Conservation (phyloP, 495 filamentous ascomycete genomes). For the Xylaria acuta region DNA sequence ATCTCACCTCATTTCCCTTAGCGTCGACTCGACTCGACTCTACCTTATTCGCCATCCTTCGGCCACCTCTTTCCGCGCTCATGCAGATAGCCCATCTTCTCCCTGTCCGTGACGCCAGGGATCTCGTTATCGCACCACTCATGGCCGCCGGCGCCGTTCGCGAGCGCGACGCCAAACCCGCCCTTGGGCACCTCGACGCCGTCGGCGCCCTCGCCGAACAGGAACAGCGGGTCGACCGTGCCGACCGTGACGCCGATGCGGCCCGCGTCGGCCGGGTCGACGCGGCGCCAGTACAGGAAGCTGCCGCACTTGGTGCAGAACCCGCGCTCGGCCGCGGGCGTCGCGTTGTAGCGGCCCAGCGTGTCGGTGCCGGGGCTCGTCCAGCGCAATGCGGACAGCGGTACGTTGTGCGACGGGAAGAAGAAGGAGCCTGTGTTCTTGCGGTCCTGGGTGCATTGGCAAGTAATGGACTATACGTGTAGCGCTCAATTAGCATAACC, state of each 20-base stretch:
- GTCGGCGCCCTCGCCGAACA: conserved; percentile 41
- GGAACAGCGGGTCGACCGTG: conserved; percentile 43
- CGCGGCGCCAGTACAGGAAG: conserved; percentile 45
- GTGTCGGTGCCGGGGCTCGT: conserved; percentile 28
- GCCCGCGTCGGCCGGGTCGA: conserved; percentile 5
- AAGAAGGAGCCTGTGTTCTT: conserved; percentile 44
- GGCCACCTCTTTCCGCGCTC: not conserved
- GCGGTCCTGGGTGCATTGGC: conserved; percentile 52
- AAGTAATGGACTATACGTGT: conserved; percentile 37
- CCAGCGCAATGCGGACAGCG: conserved; percentile 33
- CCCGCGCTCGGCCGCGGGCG: conserved; percentile 39
- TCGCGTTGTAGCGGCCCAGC: conserved; percentile 41
- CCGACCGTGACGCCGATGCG: conserved; percentile 40
- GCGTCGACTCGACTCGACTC: not conserved
- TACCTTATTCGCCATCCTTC: not conserved
- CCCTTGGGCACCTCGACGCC: conserved; percentile 30
- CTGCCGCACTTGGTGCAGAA: conserved; percentile 49
- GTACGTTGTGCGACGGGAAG: conserved; percentile 36
- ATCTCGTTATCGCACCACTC: conserved; percentile 47
- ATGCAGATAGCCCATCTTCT: conserved; percentile 18
- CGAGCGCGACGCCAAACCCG: conserved; percentile 44
- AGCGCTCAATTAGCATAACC: not conserved
- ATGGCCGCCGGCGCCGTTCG: conserved; percentile 32
- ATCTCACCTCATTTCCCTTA: not conserved
- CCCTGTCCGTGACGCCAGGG: conserved; percentile 47